Base-by-base conservation (phyloP, 352 stramenopile genomes). In the Globisporangium mamillatum region DNA sequence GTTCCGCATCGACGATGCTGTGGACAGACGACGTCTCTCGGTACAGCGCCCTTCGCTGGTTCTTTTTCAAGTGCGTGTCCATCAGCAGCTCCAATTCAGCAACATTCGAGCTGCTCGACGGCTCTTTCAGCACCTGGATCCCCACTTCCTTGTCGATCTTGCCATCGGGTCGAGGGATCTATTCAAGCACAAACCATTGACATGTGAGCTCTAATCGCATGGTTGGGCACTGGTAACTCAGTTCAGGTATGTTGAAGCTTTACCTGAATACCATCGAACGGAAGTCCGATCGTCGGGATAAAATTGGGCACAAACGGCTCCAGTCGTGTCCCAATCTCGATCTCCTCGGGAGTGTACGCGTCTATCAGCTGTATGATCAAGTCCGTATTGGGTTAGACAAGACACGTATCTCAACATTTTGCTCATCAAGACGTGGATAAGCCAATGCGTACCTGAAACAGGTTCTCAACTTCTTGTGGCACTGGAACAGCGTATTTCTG, bases 271-370 rank as follows among this genome's bases (percentile, higher is more conserved):
- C 81, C 84, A 46, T 92, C 84, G 57, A 90, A 94, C 0, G 86
- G 86, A 0, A 86, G 27, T 3, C 86, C 86, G 8, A 91, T 81
- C 0, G 73, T 65, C 4, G 96, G 96, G 22, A 98, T 93, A 67
- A 93, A 98, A 25, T 97, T 89, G 0, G 96, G 96, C 12, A 98
- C 79, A 63, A 98, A 99, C 22, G 90, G 94, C 72, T 98, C 91
- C 7, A 98, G 74, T 46, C 78, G 76, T n/a, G 90, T 97, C 34
- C 91, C 81, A 44, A 99, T 85, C 5, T 98, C 93, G 7, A 97
- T 68, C 4, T 93, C 80, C 56, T 98, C 90, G 3, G 94, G 91
- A 24, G 86, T 90, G 74, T 97, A 99, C 0, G 72, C 76, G 20
- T 89, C 80, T 57, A 95, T 86, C 71, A 86, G 82, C 79, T 93